Conservation (phyloP, 441 rosid genomes). For the Gossypium schwendimanii region DNA sequence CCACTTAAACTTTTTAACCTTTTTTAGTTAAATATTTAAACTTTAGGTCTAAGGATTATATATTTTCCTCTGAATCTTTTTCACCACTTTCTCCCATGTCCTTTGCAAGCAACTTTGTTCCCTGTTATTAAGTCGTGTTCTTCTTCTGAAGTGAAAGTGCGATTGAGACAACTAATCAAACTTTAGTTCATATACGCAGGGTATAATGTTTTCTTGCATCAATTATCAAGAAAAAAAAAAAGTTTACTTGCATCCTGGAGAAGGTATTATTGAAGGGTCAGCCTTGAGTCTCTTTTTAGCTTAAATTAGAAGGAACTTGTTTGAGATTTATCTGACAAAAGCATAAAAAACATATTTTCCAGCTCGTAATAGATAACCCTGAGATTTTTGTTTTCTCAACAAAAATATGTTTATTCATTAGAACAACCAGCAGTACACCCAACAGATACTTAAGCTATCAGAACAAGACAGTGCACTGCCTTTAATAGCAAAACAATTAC, state of each 20-base stretch:
- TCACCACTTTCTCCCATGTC: background rate
- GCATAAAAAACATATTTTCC: background rate
- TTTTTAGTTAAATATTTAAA: background rate
- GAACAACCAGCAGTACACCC: background rate
- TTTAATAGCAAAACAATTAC: no score
- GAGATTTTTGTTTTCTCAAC: no score
- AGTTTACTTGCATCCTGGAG: background rate
- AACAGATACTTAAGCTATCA: no score
- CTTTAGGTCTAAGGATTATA: no score
- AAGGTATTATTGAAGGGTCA: background rate
- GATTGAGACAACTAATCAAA: background rate
- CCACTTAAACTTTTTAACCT: background rate
- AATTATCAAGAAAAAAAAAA: no score
- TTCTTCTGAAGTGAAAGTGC: background rate
- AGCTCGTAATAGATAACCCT: background rate
- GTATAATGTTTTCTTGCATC: slow-evolving; percentile 8
- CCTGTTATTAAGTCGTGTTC: background rate
- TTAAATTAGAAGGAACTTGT: background rate
- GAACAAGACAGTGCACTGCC: no score
- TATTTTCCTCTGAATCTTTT: background rate
- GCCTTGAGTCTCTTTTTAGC: background rate
- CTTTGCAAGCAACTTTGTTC: background rate
- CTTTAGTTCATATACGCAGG: background rate
- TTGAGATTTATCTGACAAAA: background rate
- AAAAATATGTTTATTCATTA: no score